phyloP scores from a whole-genome alignment of 2,329 filamentous ascomycete genomes.

The Thelonectria discophora region DNA sequence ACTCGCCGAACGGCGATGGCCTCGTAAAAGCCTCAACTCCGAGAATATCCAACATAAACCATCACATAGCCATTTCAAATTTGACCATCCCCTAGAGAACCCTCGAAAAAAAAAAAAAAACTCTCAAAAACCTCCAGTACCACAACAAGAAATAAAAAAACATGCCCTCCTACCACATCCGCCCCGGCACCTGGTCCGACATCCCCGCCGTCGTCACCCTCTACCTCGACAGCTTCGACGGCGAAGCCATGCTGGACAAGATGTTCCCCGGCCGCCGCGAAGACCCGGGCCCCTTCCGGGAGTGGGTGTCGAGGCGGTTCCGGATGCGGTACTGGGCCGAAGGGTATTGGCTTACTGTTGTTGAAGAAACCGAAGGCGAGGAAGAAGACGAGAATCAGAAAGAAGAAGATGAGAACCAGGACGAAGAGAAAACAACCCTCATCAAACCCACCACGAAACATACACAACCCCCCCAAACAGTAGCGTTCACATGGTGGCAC shows the following conservation, averaged over 20 bases:
- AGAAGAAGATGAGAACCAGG: background rate
- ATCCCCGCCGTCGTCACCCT: constrained; percentile 37
- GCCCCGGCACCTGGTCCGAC: constrained; percentile 46
- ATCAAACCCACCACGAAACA: background rate
- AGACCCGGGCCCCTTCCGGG: constrained; percentile 32
- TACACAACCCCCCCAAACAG: constrained; percentile 19
- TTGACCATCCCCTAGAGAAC: too few relatives aligned
- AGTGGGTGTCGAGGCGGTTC: constrained; percentile 43
- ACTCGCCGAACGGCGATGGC: constrained; percentile 21
- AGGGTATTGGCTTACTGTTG: constrained; percentile 44
- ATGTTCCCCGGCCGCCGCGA: constrained; percentile 44
- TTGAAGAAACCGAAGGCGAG: constrained; percentile 27
- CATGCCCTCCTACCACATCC: constrained; percentile 41
- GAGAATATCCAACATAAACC: too few relatives aligned
- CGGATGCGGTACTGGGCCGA: constrained; percentile 46
- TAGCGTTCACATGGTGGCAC: constrained; percentile 49
- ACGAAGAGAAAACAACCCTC: background rate
- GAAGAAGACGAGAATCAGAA: constrained; percentile 17
- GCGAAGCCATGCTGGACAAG: constrained; percentile 44
- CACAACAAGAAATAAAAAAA: too few relatives aligned
- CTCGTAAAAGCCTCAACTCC: too few relatives aligned
- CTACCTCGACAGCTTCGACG: constrained; percentile 44
- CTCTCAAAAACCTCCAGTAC: too few relatives aligned
- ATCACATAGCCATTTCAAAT: background rate
- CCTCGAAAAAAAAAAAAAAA: too few relatives aligned